Conservation (phyloP, 208 protist species). For the Leishmania lainsoni region DNA sequence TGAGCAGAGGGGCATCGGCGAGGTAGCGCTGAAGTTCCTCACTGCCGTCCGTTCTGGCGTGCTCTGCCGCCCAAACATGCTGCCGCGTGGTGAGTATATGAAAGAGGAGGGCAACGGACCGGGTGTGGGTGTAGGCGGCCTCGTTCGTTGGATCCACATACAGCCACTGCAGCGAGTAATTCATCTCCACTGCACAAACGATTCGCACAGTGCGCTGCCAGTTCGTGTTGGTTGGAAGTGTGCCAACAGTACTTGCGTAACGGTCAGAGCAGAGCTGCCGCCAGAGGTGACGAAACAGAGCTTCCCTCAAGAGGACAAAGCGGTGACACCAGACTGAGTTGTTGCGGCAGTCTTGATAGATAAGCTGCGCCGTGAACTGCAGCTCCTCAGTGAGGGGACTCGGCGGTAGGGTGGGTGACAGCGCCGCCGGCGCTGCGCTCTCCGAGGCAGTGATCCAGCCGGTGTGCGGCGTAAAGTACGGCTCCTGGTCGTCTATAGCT, state of each 20-base stretch:
- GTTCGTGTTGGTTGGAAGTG: background rate
- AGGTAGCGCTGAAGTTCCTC: slow-evolving; percentile 15
- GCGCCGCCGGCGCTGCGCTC: background rate
- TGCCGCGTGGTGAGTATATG: slow-evolving; percentile 40
- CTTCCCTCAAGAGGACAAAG: slow-evolving; percentile 45
- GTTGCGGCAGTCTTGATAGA: slow-evolving; percentile 67
- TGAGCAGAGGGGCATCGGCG: slow-evolving; percentile 11
- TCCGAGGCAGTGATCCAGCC: slow-evolving; percentile 20
- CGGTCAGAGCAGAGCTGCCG: slow-evolving; percentile 1
- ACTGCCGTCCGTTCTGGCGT: background rate
- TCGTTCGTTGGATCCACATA: slow-evolving; percentile 74
- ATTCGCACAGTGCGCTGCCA: slow-evolving; percentile 6
- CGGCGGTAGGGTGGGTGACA: slow-evolving; percentile 26
- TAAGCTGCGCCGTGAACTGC: slow-evolving; percentile 49
- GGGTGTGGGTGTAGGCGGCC: slow-evolving; percentile 63
- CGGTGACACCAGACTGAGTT: slow-evolving; percentile 90
- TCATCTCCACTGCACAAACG: slow-evolving; percentile 57
- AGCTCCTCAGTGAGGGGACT: slow-evolving; percentile 60
- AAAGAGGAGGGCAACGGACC: slow-evolving; percentile 46
- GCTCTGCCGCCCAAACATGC: slow-evolving; percentile 8
- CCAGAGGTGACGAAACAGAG: slow-evolving; percentile 48
- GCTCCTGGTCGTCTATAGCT: background rate
- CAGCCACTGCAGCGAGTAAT: slow-evolving; percentile 70
- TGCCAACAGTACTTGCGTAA: background rate
- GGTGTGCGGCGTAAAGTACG: slow-evolving; percentile 16